Evolutionary conservation across 495 filamentous ascomycete species (phyloP).

Genomic region (Thermochaetoides thermophila): DNA sequence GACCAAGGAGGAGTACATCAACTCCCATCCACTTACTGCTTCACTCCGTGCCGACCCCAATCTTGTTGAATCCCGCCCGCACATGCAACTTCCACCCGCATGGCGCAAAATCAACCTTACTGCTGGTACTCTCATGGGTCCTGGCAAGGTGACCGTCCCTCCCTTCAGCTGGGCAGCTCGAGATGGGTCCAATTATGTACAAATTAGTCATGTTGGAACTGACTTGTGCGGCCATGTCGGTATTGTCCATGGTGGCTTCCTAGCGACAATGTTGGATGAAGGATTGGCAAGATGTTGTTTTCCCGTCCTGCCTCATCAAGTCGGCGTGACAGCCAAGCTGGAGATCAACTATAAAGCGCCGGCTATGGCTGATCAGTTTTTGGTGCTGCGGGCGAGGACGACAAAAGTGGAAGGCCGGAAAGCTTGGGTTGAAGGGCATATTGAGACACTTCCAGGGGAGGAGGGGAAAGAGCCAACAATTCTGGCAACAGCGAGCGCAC

Average conservation of each 20-base stretch:
- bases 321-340: conserved; percentile 82
- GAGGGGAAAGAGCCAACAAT: conserved; percentile 22
- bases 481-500: conserved; percentile 38
- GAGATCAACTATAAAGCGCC: conserved; percentile 81
- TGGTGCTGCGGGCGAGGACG: conserved; percentile 68
- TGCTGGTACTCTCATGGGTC: conserved; percentile 62
- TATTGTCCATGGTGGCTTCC: conserved; percentile 78
- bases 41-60: conserved; percentile 51
- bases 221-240: conserved; percentile 85
- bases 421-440: conserved; percentile 85
- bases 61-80: conserved; percentile 67
- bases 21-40: conserved; percentile 53
- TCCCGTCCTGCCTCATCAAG: conserved; percentile 70
- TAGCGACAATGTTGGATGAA: conserved; percentile 89
- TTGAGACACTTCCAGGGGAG: conserved; percentile 57
- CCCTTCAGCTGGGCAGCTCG: conserved; percentile 61
- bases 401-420: conserved; percentile 86
- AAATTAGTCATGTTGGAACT: conserved; percentile 63
- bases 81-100: conserved; percentile 61
- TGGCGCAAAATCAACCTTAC: conserved; percentile 65
- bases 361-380: conserved; percentile 56
- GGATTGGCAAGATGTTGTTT: conserved; percentile 85
- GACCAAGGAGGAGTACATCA: conserved; percentile 57
- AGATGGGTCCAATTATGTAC: conserved; percentile 55
- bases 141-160: conserved; percentile 65